Conservation (phyloP, 352 stramenopile genomes). For the Globisporangium cystogenes region DNA sequence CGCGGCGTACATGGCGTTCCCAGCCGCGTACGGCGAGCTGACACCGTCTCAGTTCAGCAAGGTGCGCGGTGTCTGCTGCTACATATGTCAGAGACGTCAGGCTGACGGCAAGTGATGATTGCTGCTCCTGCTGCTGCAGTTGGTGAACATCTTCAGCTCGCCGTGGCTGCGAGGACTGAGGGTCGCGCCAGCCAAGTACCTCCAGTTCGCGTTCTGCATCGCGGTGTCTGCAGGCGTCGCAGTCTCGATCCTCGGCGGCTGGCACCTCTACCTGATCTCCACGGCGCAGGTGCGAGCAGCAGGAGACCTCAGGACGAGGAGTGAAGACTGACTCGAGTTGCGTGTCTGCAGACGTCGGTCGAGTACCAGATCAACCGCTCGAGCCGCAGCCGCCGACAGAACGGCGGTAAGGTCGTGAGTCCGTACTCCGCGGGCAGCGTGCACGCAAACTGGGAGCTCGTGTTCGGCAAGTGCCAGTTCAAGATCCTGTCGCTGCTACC, state of each 20-base stretch:
- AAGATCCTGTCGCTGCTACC: constrained; percentile 58
- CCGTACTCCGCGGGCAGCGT: constrained; percentile 57
- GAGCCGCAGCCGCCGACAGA: constrained; percentile 33
- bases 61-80: constrained; percentile 16
- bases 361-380: constrained; percentile 80
- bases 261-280: constrained; percentile 66
- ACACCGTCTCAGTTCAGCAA: constrained; percentile 46
- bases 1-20: constrained; percentile 49
- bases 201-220: constrained; percentile 73
- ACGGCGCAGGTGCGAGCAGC: constrained; percentile 56
- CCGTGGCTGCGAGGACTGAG: constrained; percentile 13
- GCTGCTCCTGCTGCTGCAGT: constrained; percentile 17
- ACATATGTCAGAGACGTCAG: too few relatives aligned
- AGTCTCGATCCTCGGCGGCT: constrained; percentile 55
- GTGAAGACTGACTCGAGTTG: background rate
- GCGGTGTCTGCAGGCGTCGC: constrained; percentile 49
- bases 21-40: constrained; percentile 47
- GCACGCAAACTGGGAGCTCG: constrained; percentile 74
- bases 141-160: constrained; percentile 20
- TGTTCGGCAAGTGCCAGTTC: constrained; percentile 58
- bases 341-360: constrained; percentile 55
- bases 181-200: constrained; percentile 20
- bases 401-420: constrained; percentile 47
- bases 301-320: too few relatives aligned
- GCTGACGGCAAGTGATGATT: too few relatives aligned